Base-by-base conservation (phyloP, 805 yeast genomes). In the Jamesozyma spencerorum region DNA sequence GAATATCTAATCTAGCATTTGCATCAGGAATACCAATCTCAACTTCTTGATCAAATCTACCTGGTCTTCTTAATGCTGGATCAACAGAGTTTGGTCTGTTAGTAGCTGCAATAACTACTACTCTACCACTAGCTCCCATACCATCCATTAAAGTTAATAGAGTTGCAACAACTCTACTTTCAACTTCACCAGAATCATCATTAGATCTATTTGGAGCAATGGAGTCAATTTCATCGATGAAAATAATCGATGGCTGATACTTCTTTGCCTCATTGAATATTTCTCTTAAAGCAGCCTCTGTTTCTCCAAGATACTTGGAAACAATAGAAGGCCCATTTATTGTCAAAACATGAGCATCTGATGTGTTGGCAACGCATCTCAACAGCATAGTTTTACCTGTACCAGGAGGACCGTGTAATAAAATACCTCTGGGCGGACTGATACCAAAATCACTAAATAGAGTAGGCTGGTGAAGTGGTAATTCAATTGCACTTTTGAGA, bases 351-450 rank as follows among this genome's bases (percentile, higher is more conserved):
- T 90, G 98, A 0, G 94, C 94, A 45, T 81, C 72, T 1, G 74
- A 67, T 43, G 82, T 90, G 46, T 77, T 70, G 0, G 95, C 94
- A 8, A 90, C 78, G 20, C 95, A 81, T 40, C 84, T 72, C 29
- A 92, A 67, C 6, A 92, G 69, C 85, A 88, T 76, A 1, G 97
- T 84, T 58, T 90, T 90, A 38, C 98, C 98, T 0, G 97, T 90
- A 3, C 98, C 98, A 2, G 97, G 92, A 2, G 97, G 95, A 0
- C 98, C 98, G 63, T 90, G 95, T 11, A 90, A 63, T 13, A 90
- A 64, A n/a, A 90, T 77, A 28, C 98, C 98, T 42, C 96, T 69
- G 12, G 96, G 96, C 7, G 98, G 97, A 7, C 81, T 71, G 15
- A 87, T 81, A n/a, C 90, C 87, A 65, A 90, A 92, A 40, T 83